Percentiles rank a stretch among this genome's conserved stretches.
Evolutionary conservation across 768 basidiomycete species (phyloP).

Genomic region (Clavaria fumosa): DNA sequence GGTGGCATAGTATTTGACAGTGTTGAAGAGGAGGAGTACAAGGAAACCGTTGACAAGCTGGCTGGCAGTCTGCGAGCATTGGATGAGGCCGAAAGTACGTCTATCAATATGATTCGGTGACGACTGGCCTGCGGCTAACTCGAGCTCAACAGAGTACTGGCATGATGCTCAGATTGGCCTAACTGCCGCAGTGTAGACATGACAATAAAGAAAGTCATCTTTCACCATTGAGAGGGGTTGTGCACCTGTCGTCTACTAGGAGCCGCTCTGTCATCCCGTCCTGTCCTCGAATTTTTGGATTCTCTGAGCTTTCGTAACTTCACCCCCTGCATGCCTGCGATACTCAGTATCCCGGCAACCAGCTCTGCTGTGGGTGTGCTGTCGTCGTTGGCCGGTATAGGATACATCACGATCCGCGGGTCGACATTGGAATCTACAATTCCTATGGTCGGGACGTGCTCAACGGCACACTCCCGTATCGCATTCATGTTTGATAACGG

Average conservation of each 20-base stretch:
- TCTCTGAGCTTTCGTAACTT: constrained; percentile 27
- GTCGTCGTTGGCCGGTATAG: constrained; percentile 98
- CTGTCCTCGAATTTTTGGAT: constrained; percentile 13
- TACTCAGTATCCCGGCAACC: constrained; percentile 75
- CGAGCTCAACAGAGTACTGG: constrained; percentile 43
- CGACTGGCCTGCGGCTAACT: neutral
- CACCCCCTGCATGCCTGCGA: constrained; percentile 69
- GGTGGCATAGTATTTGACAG: constrained; percentile 97
- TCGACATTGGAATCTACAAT: constrained; percentile 93
- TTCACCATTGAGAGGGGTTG: constrained; percentile 8
- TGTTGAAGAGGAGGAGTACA: constrained; percentile 93
- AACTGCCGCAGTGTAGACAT: too few species aligned
- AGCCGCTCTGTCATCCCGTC: constrained; percentile 2
- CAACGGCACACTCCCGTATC: constrained; percentile 80
- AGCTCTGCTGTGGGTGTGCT: constrained; percentile 82
- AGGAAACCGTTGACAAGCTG: constrained; percentile 92
- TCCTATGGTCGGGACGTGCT: constrained; percentile 86
- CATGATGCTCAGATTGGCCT: constrained; percentile 43
- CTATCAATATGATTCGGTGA: constrained; percentile 11
- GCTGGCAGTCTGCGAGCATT: constrained; percentile 75
- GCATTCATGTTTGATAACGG: constrained; percentile 74
- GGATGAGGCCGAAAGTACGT: constrained; percentile 77
- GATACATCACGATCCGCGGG: constrained; percentile 92
- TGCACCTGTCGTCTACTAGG: constrained; percentile 9
- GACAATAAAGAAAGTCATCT: too few species aligned